A percentile compares a stretch with the other conserved stretches of the same genome.
phyloP scores from a whole-genome alignment of 805 yeast genomes.

The Nakazawaea pomicola region DNA sequence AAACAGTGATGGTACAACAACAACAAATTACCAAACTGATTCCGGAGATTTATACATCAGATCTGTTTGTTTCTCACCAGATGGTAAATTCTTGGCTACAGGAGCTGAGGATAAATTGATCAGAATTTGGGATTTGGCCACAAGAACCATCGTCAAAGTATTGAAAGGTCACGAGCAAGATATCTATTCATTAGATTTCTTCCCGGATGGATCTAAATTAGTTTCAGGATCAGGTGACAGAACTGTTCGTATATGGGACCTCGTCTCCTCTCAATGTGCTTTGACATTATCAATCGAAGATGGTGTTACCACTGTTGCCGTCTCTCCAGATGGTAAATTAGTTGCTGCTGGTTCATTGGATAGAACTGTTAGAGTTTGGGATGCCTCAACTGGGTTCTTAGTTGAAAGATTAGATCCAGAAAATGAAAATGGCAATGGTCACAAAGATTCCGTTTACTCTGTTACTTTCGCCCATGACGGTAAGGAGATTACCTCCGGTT shows the following conservation, averaged over 20 bases:
- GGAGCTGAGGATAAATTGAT: slow-evolving; percentile 90
- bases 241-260: slow-evolving; percentile 95
- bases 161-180: slow-evolving; percentile 96
- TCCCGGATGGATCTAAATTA: slow-evolving; percentile 88
- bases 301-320: slow-evolving; percentile 97
- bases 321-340: slow-evolving; percentile 88
- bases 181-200: slow-evolving; percentile 90
- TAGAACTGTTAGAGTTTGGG: slow-evolving; percentile 96
- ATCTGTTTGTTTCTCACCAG: slow-evolving; percentile 95
- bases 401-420: slow-evolving; percentile 92
- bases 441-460: slow-evolving; percentile 91
- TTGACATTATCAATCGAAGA: slow-evolving; percentile 89
- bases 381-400: slow-evolving; percentile 83
- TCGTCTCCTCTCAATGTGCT: slow-evolving; percentile 82
- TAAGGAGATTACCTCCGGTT: slow-evolving; percentile 88
- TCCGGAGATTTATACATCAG: slow-evolving; percentile 88
- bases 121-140: slow-evolving; percentile 91
- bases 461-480: slow-evolving; percentile 93
- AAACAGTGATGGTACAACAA: slow-evolving; percentile 25
- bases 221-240: slow-evolving; percentile 97
- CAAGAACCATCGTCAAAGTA: slow-evolving; percentile 79
- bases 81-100: slow-evolving; percentile 87
- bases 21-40: slow-evolving; percentile 46
- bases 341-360: slow-evolving; percentile 97
- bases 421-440: slow-evolving; percentile 85